These are phyloP conservation scores for Seminavis robusta DNA, from an alignment of 108 stramenopile genomes.

Conservation along the genomic window DNA sequence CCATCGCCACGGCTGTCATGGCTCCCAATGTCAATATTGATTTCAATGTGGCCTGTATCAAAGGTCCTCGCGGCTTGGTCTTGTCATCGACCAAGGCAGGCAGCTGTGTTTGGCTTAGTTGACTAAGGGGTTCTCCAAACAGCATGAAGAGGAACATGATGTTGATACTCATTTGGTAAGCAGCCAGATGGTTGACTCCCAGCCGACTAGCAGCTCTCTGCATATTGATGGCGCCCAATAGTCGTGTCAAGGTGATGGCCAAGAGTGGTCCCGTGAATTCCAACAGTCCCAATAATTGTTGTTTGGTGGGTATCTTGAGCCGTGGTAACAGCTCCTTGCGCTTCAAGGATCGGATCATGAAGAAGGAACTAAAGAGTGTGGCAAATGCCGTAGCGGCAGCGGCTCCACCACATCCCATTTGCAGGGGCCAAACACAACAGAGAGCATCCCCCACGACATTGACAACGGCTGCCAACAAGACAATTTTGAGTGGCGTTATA, in stretches of 20 bases:
- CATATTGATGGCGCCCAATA: slow-evolving; percentile 71
- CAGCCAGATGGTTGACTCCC: slow-evolving; percentile 54
- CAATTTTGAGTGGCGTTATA: slow-evolving; percentile 75
- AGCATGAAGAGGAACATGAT: slow-evolving; percentile 70
- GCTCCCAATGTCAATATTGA: slow-evolving; percentile 54
- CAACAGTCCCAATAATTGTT: slow-evolving; percentile 45
- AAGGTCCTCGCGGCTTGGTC: slow-evolving; percentile 14
- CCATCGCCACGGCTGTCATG: slow-evolving; percentile 47
- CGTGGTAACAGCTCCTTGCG: slow-evolving; percentile 49
- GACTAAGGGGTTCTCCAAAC: slow-evolving; percentile 78
- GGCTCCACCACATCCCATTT: slow-evolving; percentile 64
- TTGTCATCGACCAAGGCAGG: slow-evolving; percentile 56
- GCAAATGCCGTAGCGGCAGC: slow-evolving; percentile 76
- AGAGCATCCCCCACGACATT: slow-evolving; percentile 70
- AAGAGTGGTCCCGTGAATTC: slow-evolving; percentile 73
- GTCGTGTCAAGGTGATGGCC: slow-evolving; percentile 67
- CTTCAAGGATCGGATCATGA: slow-evolving; percentile 57
- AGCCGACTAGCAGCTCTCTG: slow-evolving; percentile 65
- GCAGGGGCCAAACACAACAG: slow-evolving; percentile 67
- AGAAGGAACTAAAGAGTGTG: slow-evolving; percentile 56
- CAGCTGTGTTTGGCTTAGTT: slow-evolving; percentile 69
- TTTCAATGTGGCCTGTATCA: slow-evolving; percentile 45
- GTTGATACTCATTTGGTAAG: slow-evolving; percentile 73
- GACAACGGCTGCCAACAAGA: slow-evolving; percentile 47
- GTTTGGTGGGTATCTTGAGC: slow-evolving; percentile 46